A percentile compares a stretch with the other conserved stretches of the same genome.
Evolutionary conservation across 2,329 filamentous ascomycete species (phyloP).

Genomic region (Aotearoamyces nothofagi): DNA sequence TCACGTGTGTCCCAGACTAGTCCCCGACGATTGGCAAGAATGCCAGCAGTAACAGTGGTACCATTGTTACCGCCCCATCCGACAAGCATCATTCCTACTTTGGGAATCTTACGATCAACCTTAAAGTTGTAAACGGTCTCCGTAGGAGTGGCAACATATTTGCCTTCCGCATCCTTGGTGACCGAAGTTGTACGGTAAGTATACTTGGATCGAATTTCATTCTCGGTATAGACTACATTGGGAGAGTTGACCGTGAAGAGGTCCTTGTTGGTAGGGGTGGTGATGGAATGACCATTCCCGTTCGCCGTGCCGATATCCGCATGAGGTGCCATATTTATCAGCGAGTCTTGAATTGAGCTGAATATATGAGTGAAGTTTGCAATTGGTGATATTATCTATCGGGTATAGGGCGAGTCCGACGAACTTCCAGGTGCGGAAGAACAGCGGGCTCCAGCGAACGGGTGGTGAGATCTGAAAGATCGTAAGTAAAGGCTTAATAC

Average conservation of each 20-base stretch:
- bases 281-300: conserved; percentile 42
- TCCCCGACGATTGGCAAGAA: conserved; percentile 82
- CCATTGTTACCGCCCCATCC: conserved; percentile 98
- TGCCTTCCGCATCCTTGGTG: conserved; percentile 50
- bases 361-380: conserved; percentile 12
- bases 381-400: conserved; percentile 28
- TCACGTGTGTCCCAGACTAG: conserved; percentile 91
- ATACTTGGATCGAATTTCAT: conserved; percentile 85
- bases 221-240: conserved; percentile 81
- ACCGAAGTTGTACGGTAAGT: conserved; percentile 90
- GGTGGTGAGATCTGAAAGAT: conserved; percentile 64
- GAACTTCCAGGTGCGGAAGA: conserved; percentile 75
- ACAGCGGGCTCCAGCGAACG: conserved; percentile 92
- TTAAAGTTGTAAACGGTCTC: conserved; percentile 95
- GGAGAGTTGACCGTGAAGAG: conserved; percentile 83
- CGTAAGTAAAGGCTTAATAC: no score
- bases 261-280: conserved; percentile 32
- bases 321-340: conserved; percentile 77
- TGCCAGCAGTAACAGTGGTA: conserved; percentile 90
- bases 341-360: conserved; percentile 6
- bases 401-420: conserved; percentile 48
- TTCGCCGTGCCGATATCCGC: conserved; percentile 48
- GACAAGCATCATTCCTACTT: conserved; percentile 93
- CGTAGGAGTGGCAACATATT: conserved; percentile 70
- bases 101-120: conserved; percentile 83